Conservation (phyloP, 192 early-diverging fungal genomes). For the Coemansia sp. region DNA sequence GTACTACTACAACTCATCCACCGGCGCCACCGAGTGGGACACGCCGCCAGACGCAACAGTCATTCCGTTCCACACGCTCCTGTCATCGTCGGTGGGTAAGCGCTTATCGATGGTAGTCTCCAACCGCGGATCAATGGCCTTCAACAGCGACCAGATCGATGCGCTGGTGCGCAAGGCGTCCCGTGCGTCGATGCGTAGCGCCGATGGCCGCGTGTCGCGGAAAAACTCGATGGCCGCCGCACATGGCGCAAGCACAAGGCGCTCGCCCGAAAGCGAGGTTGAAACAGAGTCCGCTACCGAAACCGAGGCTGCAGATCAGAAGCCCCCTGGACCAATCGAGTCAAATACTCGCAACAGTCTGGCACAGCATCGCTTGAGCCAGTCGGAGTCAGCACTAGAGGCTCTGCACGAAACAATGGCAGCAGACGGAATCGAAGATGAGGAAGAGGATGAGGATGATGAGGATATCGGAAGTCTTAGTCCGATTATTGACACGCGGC, state of each 20-base stretch:
- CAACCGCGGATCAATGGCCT: conserved; percentile 48
- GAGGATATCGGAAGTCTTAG: background rate
- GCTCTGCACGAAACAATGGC: conserved; percentile 34
- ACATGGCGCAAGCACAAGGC: background rate
- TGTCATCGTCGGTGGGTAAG: conserved; percentile 77
- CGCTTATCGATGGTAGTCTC: conserved; percentile 66
- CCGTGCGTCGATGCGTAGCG: conserved; percentile 34
- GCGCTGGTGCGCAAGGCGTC: conserved; percentile 41
- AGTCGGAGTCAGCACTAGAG: conserved; percentile 52
- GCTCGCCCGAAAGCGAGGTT: background rate
- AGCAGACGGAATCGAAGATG: background rate
- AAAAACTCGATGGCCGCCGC: conserved; percentile 35
- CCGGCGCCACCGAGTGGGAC: conserved; percentile 87
- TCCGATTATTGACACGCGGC: conserved; percentile 6
- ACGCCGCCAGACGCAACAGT: conserved; percentile 70
- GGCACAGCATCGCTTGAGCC: conserved; percentile 46
- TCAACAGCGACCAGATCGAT: conserved; percentile 42
- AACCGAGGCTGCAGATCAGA: conserved; percentile 20
- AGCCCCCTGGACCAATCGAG: background rate
- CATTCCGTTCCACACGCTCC: conserved; percentile 70
- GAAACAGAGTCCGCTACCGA: conserved; percentile 6
- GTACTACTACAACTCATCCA: conserved; percentile 91
- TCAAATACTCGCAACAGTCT: background rate
- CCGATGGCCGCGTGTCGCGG: conserved; percentile 34
- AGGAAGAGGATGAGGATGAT: background rate